Conservation (phyloP, 352 stramenopile species). For the Phytophthora litchii region DNA sequence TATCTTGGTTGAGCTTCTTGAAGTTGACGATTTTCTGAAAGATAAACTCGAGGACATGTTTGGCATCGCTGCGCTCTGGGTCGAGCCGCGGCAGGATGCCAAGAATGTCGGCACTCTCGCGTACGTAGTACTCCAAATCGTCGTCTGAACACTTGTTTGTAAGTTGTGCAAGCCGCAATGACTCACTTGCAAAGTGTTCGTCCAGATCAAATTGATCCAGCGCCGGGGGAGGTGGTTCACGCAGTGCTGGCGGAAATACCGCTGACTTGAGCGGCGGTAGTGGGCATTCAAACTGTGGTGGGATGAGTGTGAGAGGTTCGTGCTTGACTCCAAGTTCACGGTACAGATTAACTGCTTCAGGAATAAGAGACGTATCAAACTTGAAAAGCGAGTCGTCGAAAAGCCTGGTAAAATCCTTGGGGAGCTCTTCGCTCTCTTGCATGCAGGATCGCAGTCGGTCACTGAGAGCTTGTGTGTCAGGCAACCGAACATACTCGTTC, state of each 20-base stretch:
- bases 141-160: slow-evolving; percentile 96
- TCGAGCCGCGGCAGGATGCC: slow-evolving; percentile 85
- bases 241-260: slow-evolving; percentile 93
- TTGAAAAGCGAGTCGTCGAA: slow-evolving; percentile 95
- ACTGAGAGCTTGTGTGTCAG: slow-evolving; percentile 94
- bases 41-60: slow-evolving; percentile 92
- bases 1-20: slow-evolving; percentile 92
- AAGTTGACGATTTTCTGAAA: slow-evolving; percentile 93
- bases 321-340: slow-evolving; percentile 93
- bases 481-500: slow-evolving; percentile 90
- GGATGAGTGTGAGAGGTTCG: slow-evolving; percentile 94
- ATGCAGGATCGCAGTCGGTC: slow-evolving; percentile 94
- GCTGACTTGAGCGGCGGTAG: slow-evolving; percentile 92
- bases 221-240: slow-evolving; percentile 88
- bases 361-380: slow-evolving; percentile 95
- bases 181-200: slow-evolving; percentile 95
- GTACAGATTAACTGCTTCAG: slow-evolving; percentile 93
- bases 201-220: slow-evolving; percentile 98
- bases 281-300: slow-evolving; percentile 94
- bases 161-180: slow-evolving; percentile 92
- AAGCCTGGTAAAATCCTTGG: slow-evolving; percentile 94
- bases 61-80: slow-evolving; percentile 77
- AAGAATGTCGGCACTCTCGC: slow-evolving; percentile 93
- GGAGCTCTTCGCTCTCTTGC: slow-evolving; percentile 94
- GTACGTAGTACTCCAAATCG: slow-evolving; percentile 95